Percentiles rank a stretch among this genome's conserved stretches.
Evolutionary conservation across 108 stramenopile genomes (phyloP).

Genomic region (Nannochloropsis granulata): DNA sequence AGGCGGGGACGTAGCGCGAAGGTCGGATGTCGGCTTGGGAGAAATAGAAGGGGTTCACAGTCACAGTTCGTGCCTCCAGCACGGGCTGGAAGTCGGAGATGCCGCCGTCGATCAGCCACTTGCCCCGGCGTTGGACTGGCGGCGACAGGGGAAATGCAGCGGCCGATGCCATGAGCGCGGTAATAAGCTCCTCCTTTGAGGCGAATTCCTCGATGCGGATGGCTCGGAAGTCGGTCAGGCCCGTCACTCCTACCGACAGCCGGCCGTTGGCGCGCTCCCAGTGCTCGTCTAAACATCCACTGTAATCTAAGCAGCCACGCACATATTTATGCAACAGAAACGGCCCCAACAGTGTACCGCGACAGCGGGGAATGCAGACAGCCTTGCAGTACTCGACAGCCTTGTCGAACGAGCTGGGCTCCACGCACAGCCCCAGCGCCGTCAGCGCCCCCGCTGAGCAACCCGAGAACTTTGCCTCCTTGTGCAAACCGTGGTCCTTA

Average conservation of each 20-base stretch:
- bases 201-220: constrained; percentile 9
- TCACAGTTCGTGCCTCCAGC: constrained; percentile 17
- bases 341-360: constrained; percentile 25
- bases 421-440: constrained; percentile 25
- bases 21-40: constrained; percentile 30
- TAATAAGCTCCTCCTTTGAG: constrained; percentile 20
- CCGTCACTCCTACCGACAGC: constrained; percentile 23
- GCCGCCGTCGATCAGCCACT: constrained; percentile 29
- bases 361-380: constrained; percentile 20
- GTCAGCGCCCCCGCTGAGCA: constrained; percentile 39
- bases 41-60: constrained; percentile 33
- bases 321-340: constrained; percentile 21
- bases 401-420: constrained; percentile 20
- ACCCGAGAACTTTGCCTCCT: constrained; percentile 24
- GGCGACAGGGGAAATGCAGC: constrained; percentile 36
- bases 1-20: constrained; percentile 35
- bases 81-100: constrained; percentile 25
- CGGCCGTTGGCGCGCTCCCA: not conserved
- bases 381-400: constrained; percentile 29
- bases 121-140: constrained; percentile 9
- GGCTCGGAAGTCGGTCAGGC: not conserved
- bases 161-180: constrained; percentile 24
- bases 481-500: constrained; percentile 22
- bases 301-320: constrained; percentile 12
- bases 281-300: constrained; percentile 14